Evolutionary conservation across 208 protist species (phyloP), one percentile per base, ranked within the genome.

Genomic region (Naegleria lovaniensis): DNA sequence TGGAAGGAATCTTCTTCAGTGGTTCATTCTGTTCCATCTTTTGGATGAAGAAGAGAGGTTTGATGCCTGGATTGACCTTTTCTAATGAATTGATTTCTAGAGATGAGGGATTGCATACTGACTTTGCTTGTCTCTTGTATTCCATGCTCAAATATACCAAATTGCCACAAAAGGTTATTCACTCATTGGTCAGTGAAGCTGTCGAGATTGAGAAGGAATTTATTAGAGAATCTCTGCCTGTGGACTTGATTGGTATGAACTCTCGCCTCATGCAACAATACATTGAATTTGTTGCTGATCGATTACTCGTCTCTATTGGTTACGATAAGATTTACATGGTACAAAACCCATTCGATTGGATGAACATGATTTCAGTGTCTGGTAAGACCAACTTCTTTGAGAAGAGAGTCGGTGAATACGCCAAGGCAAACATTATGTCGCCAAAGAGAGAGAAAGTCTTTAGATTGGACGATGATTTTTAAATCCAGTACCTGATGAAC

Each of bases 331-430:
- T 97, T 90, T 99, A 98, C 95, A 97, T 99, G 89, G 76, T 93
- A n/a, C 92, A 92, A 86, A 99, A 99, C 94, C 99, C 99, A 16
- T 99, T 99, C 92, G 98, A 99, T 93, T 99, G 98, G 95, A 99
- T 99, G 99, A 98, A 99, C 92, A 96, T 99, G 94, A 99, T 99
- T 91, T 99, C 97, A 25, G 94, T 99, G 75, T 95, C 98, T 93
- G 96, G 98, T 91, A 99, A 99, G 96, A 99, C 98, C 51, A 99
- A 99, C 97, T 99, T 99, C 94, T 99, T 99, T 92, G 99, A 99
- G 95, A 98, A 97, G 91, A 97, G 98, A 93, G 98, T 99, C 38
- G 96, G 97, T 55, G 99, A 99, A 93, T 99, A 99, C 93, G 95
- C 98, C 92, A 99, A 99, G 95, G 95, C 97, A 19, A 98, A 97